Conservation (phyloP, 2,329 filamentous ascomycete species). For the Magnaporthiopsis poae region DNA sequence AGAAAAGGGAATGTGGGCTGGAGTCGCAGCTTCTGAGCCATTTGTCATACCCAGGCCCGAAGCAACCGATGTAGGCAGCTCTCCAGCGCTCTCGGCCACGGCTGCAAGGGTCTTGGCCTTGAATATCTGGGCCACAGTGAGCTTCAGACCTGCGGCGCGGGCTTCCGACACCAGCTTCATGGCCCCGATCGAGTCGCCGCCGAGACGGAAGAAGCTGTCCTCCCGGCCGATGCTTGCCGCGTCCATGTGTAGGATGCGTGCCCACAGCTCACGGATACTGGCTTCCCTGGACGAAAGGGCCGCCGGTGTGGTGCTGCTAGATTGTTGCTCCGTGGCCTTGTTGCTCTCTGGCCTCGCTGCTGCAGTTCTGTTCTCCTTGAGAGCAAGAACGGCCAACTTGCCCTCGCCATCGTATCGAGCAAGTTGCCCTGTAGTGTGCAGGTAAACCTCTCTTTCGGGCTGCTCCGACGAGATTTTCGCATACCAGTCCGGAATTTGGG, state of each 20-base stretch:
- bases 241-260: conserved; percentile 23
- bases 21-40: not conserved
- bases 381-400: conserved; percentile 9
- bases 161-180: conserved; percentile 39
- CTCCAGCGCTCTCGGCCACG: conserved; percentile 14
- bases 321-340: conserved; percentile 1
- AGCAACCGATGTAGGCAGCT: not conserved
- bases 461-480: not conserved
- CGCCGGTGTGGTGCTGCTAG: conserved; percentile 6
- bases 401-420: conserved; percentile 27
- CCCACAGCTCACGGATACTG: conserved; percentile 25
- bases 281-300: conserved; percentile 14
- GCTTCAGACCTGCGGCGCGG: conserved; percentile 25
- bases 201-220: conserved; percentile 39
- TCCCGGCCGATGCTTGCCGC: conserved; percentile 26
- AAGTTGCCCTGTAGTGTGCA: conserved; percentile 32
- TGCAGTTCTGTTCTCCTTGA: conserved; percentile 8
- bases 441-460: not conserved
- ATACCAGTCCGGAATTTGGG: conserved; percentile 1
- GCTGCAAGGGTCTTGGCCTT: conserved; percentile 18
- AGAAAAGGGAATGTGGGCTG: conserved; percentile 37
- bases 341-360: not conserved
- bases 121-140: conserved; percentile 39
- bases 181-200: conserved; percentile 38
- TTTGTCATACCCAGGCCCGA: not conserved